Base-by-base conservation (phyloP, 768 basidiomycete genomes). In the Fistulinella prunicolor region DNA sequence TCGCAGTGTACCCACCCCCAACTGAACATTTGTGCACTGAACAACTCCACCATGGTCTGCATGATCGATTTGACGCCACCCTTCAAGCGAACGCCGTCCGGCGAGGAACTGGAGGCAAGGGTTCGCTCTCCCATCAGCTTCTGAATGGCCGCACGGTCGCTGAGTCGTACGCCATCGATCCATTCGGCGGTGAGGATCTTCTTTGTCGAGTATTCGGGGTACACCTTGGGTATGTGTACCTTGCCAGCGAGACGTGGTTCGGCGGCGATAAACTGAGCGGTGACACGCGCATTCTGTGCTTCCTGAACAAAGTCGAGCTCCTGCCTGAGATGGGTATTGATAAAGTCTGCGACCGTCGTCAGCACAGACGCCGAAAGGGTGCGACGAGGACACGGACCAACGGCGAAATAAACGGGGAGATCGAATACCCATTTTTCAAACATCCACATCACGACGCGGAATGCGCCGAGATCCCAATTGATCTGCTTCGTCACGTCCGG, bases 1-100 rank as follows among this genome's bases (percentile, higher is more conserved):
- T 83, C 81, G 60, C 91, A 91, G 65, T 90, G 85, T 4, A 93
- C 85, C 77, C 84, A 93, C 10, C 93, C 92, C 88, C 88, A 96
- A 49, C 79, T 78, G 65, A 96, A 97, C 67, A 94, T 94, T 73
- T 82, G 91, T 3, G 87, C 89, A 24, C 85, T 85, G 72, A 94
- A 94, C 2, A 92, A 73, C 51, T 90, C 85, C 30, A 93, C 83
- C 78, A 92, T 91, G 19, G 83, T 83, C 51, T 88, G 81, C 90
- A 96, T 92, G 47, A 89, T 74, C 26, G 76, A 69, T 43, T 72
- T 67, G 29, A 80, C 68, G 21, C 86, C 86, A 10, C 86, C 85
- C 54, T 76, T 77, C 9, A 86, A 69, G 24, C 46, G 56, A n/a
- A 62, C 44, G 8, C 50, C 54, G 19, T 64, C 48, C 13, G 62